Evolutionary conservation across 164 flowering plant species (phyloP), one percentile per base, ranked within the genome.

Genomic region (Aristolochia fimbriata): DNA sequence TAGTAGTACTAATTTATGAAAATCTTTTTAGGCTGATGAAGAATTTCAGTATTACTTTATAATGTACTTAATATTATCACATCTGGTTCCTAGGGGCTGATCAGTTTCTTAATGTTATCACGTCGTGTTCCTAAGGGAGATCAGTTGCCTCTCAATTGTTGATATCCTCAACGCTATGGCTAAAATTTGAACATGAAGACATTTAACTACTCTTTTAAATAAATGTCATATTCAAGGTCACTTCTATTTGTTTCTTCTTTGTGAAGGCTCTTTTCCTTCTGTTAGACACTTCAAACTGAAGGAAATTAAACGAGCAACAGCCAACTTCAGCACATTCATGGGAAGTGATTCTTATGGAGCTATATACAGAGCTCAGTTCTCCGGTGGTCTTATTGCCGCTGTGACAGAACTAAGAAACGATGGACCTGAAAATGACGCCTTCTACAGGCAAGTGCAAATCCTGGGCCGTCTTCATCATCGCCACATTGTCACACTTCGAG

Each of bases 391-490:
- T 57, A 71, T 79, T 66, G 84, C 81, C 62, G 50, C 79, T 58
- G 83, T 90, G 3, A 87, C 77, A 73, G 91, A 87, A 70, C 74
- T 80, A 43, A 74, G 58, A 63, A 69, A 58, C 31, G 62, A 46
- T 25, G 60, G 65, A 69, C 71, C 74, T 61, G 79, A 53, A 47
- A 64, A 77, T 53, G 83, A 79, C 41, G 65, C 61, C 33, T 90
- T 90, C 71, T 65, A 68, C 54, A 68, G 62, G 60, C 80, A 87
- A 64, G 82, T 90, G 51, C 86, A 82, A 37, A 74, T 79, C 63
- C 65, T 90, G 65, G 82, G 78, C 11, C 77, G 80, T 14, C 73
- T 90, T 74, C 87, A 83, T 77, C 97, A 90, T 68, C 88, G 91
- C 45, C 88, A 87, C 67, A 70, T 87, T 68, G 87, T 81, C 59